Evolutionary conservation across 305 asterid species (phyloP), one percentile per base, ranked within the genome.

Genomic region (Fraxinus albicans): DNA sequence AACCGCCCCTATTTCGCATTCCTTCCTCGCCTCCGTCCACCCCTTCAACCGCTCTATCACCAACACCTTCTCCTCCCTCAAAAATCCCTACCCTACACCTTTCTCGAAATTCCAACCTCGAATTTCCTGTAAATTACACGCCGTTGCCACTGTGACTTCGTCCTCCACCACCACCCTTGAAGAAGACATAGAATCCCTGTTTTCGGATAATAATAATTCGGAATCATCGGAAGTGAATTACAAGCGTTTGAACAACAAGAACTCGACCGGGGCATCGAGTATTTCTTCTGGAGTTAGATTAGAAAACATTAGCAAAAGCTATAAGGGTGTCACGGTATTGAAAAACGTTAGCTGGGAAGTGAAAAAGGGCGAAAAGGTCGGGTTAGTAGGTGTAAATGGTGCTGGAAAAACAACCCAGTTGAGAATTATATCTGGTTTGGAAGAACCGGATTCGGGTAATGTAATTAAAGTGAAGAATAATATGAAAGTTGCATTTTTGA

Each of bases 351-450:
- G 65, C 53, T 94, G 99, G 99, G 98, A 93, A 83, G 99, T 96
- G 84, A 94, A 94, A 36, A 96, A 89, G 27, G 98, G 97, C 0
- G 98, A 96, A 85, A 96, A 96, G 73, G 99, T 94, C 0, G 98
- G 98, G n/a, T 78, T 96, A 33, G 99, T 96, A 47, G 98, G 99
- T 38, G 98, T 96, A 42, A 96, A 96, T 84, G 99, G 99, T 53
- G 98, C 99, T 1, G 99, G 99, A 13, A 96, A 96, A 81, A 94
- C 99, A n/a, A 96, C 98, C 85, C 99, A 96, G 70, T 38, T 96
- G 93, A 91, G 99, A 82, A 96, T 94, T 65, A 93, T 96, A 72
- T 76, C 98, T 50, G 99, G 99, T 38, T 82, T 93, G 8, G 99
- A 96, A 80, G 94, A 91, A 70, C 97, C 98, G 9, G 98, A 96